These are phyloP conservation scores for Arthrobotrys iridis DNA, from an alignment of 2,329 filamentous ascomycete species.

Conservation along the genomic window DNA sequence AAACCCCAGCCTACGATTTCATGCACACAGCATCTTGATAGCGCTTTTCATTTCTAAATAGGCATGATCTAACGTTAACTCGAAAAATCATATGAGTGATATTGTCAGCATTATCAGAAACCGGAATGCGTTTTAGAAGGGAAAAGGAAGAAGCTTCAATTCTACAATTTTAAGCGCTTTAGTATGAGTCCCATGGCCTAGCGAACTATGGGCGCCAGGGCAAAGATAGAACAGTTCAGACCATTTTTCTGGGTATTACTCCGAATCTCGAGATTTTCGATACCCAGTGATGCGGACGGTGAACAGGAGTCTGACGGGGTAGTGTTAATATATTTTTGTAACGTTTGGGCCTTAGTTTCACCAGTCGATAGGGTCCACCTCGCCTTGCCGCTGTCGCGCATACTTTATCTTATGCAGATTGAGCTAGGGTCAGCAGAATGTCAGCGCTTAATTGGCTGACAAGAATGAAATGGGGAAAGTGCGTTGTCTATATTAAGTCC, in stretches of 20 bases:
- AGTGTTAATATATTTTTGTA: constrained; percentile 23
- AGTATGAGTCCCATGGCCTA: neutral
- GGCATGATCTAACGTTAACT: neutral
- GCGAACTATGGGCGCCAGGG: neutral
- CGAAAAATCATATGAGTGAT: neutral
- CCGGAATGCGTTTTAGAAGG: too few species aligned
- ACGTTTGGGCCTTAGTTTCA: neutral
- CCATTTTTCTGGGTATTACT: neutral
- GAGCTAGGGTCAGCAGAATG: neutral
- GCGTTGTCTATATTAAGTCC: constrained; percentile 29
- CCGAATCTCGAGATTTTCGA: neutral
- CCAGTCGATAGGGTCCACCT: neutral
- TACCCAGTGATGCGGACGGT: too few species aligned
- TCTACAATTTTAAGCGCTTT: constrained; percentile 8
- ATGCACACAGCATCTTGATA: constrained; percentile 13
- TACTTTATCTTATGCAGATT: constrained; percentile 3
- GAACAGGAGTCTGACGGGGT: neutral
- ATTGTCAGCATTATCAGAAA: neutral
- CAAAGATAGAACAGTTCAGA: neutral
- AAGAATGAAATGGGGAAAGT: neutral
- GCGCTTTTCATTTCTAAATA: neutral
- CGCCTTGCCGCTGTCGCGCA: constrained; percentile 20
- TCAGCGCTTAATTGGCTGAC: constrained; percentile 32
- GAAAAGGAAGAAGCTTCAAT: too few species aligned
- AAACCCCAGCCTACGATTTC: neutral